Conservation (phyloP, 2,329 filamentous ascomycete genomes). For the Pezicula radicicola region DNA sequence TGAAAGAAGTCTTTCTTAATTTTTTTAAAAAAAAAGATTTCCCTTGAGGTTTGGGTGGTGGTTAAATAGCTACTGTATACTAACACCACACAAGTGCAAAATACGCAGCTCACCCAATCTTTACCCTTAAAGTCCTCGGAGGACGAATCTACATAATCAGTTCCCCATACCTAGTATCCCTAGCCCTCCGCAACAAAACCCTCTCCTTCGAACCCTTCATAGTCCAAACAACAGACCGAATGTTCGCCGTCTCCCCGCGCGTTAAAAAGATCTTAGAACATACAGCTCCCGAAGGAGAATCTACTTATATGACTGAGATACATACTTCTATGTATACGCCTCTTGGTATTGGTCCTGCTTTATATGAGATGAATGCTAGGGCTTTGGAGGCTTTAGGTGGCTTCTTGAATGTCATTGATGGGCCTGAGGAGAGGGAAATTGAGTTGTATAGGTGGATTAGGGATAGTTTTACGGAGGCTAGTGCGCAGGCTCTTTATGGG, state of each 20-base stretch:
- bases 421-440: conserved; percentile 26
- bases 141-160: conserved; percentile 43
- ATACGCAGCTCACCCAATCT: conserved; percentile 29
- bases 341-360: conserved; percentile 31
- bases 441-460: conserved; percentile 37
- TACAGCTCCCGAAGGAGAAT: conserved; percentile 22
- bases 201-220: conserved; percentile 42
- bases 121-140: conserved; percentile 42
- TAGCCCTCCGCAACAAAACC: conserved; percentile 36
- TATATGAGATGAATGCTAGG: conserved; percentile 33
- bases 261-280: conserved; percentile 28
- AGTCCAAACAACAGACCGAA: conserved; percentile 33
- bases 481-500: conserved; percentile 41
- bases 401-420: conserved; percentile 25
- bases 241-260: conserved; percentile 33
- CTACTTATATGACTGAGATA: conserved; percentile 29
- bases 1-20: too few relatives aligned
- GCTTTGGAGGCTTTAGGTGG: conserved; percentile 34
- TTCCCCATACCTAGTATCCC: conserved; percentile 36
- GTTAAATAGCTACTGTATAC: neutral
- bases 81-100: conserved; percentile 15
- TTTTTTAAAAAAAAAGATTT: too few relatives aligned
- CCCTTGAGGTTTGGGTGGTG: too few relatives aligned
- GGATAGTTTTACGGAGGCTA: conserved; percentile 36
- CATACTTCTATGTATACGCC: conserved; percentile 32